Percentiles rank a stretch among this genome's conserved stretches.
phyloP scores from a whole-genome alignment of 768 basidiomycete genomes.

The Lyophyllum shimeji region DNA sequence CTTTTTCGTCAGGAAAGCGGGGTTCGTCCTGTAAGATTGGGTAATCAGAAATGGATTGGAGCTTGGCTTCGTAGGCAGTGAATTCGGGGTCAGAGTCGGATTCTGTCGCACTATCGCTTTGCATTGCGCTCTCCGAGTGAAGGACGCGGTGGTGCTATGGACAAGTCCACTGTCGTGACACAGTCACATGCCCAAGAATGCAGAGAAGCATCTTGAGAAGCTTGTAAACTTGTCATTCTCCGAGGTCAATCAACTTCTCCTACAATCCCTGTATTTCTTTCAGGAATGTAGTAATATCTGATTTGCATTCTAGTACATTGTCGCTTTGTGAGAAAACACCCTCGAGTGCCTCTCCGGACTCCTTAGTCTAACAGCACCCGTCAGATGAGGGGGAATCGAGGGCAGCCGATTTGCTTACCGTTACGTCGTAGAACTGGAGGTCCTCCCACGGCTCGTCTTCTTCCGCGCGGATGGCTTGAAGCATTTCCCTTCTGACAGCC shows the following conservation, averaged over 20 bases:
- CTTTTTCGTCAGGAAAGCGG: not conserved
- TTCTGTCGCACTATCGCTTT: conserved; percentile 50
- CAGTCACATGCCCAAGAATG: not conserved
- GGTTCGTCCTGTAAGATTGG: not conserved
- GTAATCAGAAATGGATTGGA: not conserved
- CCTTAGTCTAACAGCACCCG: conserved; percentile 45
- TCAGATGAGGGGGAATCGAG: conserved; percentile 2
- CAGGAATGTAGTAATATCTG: conserved; percentile 56
- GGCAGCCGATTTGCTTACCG: conserved; percentile 42
- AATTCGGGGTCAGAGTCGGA: conserved; percentile 43
- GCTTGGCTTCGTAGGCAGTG: not conserved
- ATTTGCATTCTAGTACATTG: conserved; percentile 50
- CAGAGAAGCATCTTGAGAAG: not conserved
- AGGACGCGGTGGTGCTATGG: not conserved
- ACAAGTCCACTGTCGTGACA: not conserved
- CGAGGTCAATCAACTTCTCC: not conserved
- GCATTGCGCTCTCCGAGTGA: conserved; percentile 10
- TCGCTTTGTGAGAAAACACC: conserved; percentile 60
- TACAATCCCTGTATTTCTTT: conserved; percentile 56
- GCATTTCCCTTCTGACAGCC: conserved; percentile 71
- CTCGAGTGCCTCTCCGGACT: conserved; percentile 59
- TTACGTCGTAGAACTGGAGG: conserved; percentile 62
- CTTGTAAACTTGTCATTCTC: too few relatives aligned
- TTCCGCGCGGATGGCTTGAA: conserved; percentile 68
- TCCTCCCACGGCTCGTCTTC: conserved; percentile 79